phyloP scores from a whole-genome alignment of 768 basidiomycete species.

The Favolaschia claudopus region DNA sequence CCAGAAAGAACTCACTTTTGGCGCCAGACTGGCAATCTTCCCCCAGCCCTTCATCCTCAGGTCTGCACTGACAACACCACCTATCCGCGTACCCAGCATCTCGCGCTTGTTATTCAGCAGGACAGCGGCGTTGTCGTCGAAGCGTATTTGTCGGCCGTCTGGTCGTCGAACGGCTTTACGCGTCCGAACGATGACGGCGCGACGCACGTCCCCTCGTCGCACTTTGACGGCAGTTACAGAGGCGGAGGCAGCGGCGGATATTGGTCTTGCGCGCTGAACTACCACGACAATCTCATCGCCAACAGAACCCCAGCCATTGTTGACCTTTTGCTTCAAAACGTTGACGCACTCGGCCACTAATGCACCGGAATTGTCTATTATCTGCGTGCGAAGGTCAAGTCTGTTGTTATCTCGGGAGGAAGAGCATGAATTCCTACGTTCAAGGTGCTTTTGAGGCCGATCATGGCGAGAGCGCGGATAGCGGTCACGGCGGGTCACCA shows the following conservation, averaged over 20 bases:
- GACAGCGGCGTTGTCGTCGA: constrained; percentile 97
- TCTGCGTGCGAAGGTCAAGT: constrained; percentile 52
- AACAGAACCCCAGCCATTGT: constrained; percentile 91
- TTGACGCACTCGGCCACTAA: constrained; percentile 96
- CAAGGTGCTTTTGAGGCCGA: constrained; percentile 92
- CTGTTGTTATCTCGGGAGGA: neutral
- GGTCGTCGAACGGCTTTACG: constrained; percentile 84
- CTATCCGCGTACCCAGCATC: constrained; percentile 94
- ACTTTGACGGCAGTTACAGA: constrained; percentile 89
- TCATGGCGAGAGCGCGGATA: no score
- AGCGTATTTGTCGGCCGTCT: constrained; percentile 87
- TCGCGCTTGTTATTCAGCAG: constrained; percentile 94
- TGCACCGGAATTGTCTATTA: constrained; percentile 98
- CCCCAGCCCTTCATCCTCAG: constrained; percentile 93
- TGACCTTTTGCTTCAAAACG: constrained; percentile 94
- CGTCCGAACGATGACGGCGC: constrained; percentile 95
- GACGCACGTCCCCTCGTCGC: constrained; percentile 91
- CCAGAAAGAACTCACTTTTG: constrained; percentile 67
- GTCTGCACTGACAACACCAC: constrained; percentile 92
- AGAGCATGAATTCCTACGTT: constrained; percentile 60
- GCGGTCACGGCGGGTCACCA: no score
- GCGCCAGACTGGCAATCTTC: constrained; percentile 91
- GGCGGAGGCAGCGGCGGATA: constrained; percentile 69
- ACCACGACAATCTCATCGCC: constrained; percentile 98
- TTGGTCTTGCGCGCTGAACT: constrained; percentile 88